These are phyloP conservation scores for Pisolithus albus DNA, from an alignment of 768 basidiomycete genomes.

Conservation along the genomic window DNA sequence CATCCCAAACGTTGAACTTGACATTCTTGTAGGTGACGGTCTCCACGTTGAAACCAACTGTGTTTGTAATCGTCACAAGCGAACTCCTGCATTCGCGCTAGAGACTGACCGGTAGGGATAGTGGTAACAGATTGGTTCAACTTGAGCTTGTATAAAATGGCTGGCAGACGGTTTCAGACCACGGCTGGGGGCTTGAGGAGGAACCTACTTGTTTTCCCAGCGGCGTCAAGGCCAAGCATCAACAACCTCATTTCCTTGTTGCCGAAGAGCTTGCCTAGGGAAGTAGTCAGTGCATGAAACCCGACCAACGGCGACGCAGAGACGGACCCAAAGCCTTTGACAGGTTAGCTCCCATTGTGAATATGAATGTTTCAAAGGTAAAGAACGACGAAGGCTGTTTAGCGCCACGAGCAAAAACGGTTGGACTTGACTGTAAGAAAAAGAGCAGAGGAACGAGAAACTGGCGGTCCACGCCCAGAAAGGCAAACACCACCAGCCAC, in stretches of 20 bases:
- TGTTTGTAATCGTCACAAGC: slow-evolving; percentile 3
- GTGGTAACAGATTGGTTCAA: slow-evolving; percentile 98
- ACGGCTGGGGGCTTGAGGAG: background rate
- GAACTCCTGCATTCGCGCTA: background rate
- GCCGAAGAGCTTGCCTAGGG: slow-evolving; percentile 83
- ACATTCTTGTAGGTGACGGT: slow-evolving; percentile 99
- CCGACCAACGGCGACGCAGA: slow-evolving; percentile 1
- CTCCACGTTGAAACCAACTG: slow-evolving; percentile 98
- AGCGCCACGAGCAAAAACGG: slow-evolving; percentile 24
- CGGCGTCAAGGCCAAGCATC: slow-evolving; percentile 96
- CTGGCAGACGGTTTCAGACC: slow-evolving; percentile 35
- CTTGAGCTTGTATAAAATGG: slow-evolving; percentile 98
- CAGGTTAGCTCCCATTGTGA: slow-evolving; percentile 76
- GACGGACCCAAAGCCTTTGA: slow-evolving; percentile 73
- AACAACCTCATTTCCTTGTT: slow-evolving; percentile 98
- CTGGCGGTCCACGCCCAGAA: slow-evolving; percentile 1
- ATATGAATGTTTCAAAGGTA: slow-evolving; percentile 33
- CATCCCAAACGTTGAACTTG: slow-evolving; percentile 94
- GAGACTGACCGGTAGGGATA: slow-evolving; percentile 77
- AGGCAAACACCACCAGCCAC: slow-evolving; percentile 9
- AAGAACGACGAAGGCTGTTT: slow-evolving; percentile 52
- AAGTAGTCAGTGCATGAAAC: background rate
- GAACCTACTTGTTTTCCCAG: slow-evolving; percentile 92
- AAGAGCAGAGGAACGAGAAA: background rate
- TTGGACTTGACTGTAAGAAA: slow-evolving; percentile 16